Percentiles rank a stretch among this genome's conserved stretches.
Conservation (phyloP, 2,329 filamentous ascomycete genomes). For the Aureobasidium sp. region DNA sequence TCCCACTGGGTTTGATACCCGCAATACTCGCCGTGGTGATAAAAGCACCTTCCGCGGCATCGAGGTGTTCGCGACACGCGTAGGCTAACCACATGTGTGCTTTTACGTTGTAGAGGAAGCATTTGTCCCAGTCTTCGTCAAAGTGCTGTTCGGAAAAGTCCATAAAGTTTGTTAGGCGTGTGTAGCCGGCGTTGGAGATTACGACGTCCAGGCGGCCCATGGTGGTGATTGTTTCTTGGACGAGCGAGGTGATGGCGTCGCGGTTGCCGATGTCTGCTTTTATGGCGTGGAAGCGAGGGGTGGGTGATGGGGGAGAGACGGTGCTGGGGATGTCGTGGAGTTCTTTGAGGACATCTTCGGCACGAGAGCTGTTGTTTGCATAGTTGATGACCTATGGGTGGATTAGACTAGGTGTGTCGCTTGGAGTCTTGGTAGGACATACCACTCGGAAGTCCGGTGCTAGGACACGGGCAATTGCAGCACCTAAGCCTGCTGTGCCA, state of each 20-base stretch:
- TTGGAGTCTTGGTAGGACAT: constrained; percentile 14
- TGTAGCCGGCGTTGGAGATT: constrained; percentile 33
- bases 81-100: constrained; percentile 52
- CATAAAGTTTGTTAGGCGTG: constrained; percentile 33
- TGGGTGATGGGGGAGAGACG: constrained; percentile 15
- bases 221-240: constrained; percentile 34
- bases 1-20: constrained; percentile 55
- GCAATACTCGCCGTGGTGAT: constrained; percentile 57
- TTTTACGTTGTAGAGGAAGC: constrained; percentile 55
- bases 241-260: constrained; percentile 33
- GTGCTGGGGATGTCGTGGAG: constrained; percentile 26
- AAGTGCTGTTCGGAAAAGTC: constrained; percentile 45
- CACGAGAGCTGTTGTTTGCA: constrained; percentile 35
- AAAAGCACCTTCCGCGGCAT: constrained; percentile 50
- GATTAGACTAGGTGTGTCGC: background rate
- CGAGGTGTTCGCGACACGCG: constrained; percentile 45
- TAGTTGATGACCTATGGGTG: constrained; percentile 28
- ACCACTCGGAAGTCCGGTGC: constrained; percentile 40
- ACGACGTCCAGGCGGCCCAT: constrained; percentile 43
- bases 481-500: constrained; percentile 41
- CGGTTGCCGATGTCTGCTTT: constrained; percentile 39
- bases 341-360: constrained; percentile 32
- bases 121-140: constrained; percentile 52
- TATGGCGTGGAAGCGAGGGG: constrained; percentile 35
- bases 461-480: constrained; percentile 37